Conservation (phyloP, 1,284 basidiomycete species). For the Ceratobasidium sp. region DNA sequence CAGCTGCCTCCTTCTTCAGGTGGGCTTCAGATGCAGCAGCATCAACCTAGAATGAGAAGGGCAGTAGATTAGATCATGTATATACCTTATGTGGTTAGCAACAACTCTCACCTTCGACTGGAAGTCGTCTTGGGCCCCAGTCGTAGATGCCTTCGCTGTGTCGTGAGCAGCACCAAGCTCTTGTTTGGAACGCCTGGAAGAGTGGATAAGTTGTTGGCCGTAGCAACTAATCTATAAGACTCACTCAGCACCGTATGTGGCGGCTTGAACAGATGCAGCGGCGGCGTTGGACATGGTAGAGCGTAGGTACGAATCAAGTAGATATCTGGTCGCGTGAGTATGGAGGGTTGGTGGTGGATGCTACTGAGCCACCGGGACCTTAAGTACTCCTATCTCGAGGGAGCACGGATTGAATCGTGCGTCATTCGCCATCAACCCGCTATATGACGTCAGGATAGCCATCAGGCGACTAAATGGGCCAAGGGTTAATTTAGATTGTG, state of each 20-base stretch:
- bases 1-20: slow-evolving; percentile 40
- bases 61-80: background rate
- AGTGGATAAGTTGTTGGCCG: too few relatives aligned
- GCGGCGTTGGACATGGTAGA: slow-evolving; percentile 20
- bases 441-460: slow-evolving; percentile 15
- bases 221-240: background rate
- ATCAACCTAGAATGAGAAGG: slow-evolving; percentile 12
- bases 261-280: slow-evolving; percentile 18
- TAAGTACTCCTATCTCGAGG: background rate
- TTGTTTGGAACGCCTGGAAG: slow-evolving; percentile 17
- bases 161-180: slow-evolving; percentile 1
- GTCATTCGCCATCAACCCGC: slow-evolving; percentile 3
- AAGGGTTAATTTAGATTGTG: too few relatives aligned
- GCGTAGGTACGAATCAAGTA: too few relatives aligned
- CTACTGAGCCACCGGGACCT: background rate
- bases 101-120: slow-evolving; percentile 12
- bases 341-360: background rate
- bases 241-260: slow-evolving; percentile 24
- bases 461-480: too few relatives aligned
- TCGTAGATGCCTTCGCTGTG: background rate
- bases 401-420: background rate
- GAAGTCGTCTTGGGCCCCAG: slow-evolving; percentile 28
- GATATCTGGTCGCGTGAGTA: background rate
- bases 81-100: too few relatives aligned
- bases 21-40: slow-evolving; percentile 27